Percentiles rank a stretch among this genome's conserved stretches.
Evolutionary conservation across 2,329 filamentous ascomycete genomes (phyloP).

Genomic region (Sporothrix phasma): DNA sequence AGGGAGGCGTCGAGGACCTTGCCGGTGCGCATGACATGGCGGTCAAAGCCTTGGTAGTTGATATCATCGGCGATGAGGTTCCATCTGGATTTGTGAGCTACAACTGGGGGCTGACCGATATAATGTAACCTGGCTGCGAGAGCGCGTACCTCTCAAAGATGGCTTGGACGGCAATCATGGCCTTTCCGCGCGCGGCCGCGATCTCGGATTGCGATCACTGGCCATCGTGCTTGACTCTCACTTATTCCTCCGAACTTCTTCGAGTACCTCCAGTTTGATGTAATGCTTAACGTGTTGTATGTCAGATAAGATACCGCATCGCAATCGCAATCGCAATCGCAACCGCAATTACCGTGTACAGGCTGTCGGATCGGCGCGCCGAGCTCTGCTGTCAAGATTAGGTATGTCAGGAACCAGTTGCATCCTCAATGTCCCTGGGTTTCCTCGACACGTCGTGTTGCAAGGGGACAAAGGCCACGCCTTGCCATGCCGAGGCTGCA

Average conservation of each 20-base stretch:
- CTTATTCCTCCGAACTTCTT: too few species aligned
- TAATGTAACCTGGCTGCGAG: not conserved
- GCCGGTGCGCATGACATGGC: slow-evolving; percentile 18
- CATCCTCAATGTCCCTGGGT: not conserved
- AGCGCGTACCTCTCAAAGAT: slow-evolving; percentile 15
- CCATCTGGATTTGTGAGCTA: slow-evolving; percentile 14
- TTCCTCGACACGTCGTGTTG: not conserved
- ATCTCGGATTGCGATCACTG: not conserved
- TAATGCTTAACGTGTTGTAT: too few species aligned
- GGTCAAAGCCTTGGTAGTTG: slow-evolving; percentile 20
- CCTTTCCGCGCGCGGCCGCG: not conserved
- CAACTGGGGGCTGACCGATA: not conserved
- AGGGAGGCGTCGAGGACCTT: slow-evolving; percentile 25
- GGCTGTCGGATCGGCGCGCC: not conserved
- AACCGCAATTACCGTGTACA: too few species aligned
- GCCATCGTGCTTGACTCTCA: not conserved
- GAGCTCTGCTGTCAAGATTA: not conserved
- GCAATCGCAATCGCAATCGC: not conserved
- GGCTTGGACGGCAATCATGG: slow-evolving; percentile 13
- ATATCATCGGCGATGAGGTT: slow-evolving; percentile 14
- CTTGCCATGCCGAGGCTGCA: not conserved
- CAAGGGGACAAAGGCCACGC: not conserved
- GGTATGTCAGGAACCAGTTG: not conserved
- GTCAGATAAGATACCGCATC: too few species aligned
- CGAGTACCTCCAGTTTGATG: too few species aligned